Percentiles rank a stretch among this genome's conserved stretches.
Conservation (phyloP, 495 filamentous ascomycete species). For the Neurospora intermedia region DNA sequence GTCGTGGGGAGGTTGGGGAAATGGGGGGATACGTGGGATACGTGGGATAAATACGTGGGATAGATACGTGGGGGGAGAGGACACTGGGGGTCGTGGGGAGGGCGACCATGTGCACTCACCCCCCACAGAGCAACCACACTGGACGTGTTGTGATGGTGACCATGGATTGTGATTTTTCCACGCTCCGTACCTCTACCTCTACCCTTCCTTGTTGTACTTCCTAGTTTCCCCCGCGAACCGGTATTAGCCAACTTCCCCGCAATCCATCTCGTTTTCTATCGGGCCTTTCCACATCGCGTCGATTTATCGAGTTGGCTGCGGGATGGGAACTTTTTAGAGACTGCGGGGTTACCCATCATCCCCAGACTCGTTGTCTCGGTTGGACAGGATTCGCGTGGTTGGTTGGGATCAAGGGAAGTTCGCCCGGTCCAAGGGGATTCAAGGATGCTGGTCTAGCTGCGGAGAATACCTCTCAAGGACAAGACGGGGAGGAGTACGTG, state of each 20-base stretch:
- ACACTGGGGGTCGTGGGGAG: background rate
- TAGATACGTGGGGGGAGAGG: background rate
- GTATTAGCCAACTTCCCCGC: background rate
- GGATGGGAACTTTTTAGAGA: background rate
- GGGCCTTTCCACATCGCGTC: background rate
- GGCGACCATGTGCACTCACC: background rate
- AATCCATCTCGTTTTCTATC: background rate
- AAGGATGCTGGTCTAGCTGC: too few relatives aligned
- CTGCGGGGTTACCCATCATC: background rate
- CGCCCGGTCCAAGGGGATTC: too few relatives aligned
- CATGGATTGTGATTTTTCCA: background rate
- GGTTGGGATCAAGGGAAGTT: too few relatives aligned
- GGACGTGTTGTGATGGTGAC: background rate
- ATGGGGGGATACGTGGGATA: background rate
- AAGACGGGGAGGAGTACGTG: too few relatives aligned
- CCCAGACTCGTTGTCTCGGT: background rate
- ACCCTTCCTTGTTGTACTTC: background rate
- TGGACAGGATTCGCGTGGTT: background rate
- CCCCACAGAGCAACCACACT: background rate
- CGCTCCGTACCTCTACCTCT: background rate
- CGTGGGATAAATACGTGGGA: background rate
- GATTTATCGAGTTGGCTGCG: background rate
- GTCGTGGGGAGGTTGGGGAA: background rate
- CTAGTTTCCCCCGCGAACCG: background rate
- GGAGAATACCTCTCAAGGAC: too few relatives aligned